Percentiles rank a stretch among this genome's conserved stretches.
Evolutionary conservation across 805 yeast genomes (phyloP).

Genomic region (Yamadazyma scolyti): DNA sequence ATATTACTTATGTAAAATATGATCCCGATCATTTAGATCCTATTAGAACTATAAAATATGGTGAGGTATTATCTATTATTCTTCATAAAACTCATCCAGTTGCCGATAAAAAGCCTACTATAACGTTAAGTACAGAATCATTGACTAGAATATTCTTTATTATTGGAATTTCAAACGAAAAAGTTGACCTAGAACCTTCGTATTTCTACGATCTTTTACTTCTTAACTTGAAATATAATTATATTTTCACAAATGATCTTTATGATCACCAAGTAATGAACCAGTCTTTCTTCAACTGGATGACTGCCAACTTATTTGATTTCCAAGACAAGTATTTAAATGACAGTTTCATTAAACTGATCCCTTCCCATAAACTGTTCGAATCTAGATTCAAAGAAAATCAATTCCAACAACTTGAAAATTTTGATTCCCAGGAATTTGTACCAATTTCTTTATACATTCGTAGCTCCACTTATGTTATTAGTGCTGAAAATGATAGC

Average conservation of each 20-base stretch:
- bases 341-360: conserved; percentile 3
- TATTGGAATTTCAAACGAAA: conserved; percentile 19
- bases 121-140: conserved; percentile 24
- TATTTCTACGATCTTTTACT: conserved; percentile 6
- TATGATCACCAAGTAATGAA: conserved; percentile 17
- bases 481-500: conserved; percentile 3
- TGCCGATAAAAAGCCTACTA: conserved; percentile 12
- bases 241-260: conserved; percentile 18
- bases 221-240: conserved; percentile 12
- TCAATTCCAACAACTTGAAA: conserved; percentile 2
- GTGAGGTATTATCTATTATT: conserved; percentile 5
- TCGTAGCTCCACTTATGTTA: conserved; percentile 6
- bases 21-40: background rate
- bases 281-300: conserved; percentile 31
- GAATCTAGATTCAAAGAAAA: conserved; percentile 4
- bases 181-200: background rate
- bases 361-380: conserved; percentile 2
- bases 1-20: conserved; percentile 10
- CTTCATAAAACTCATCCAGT: conserved; percentile 9
- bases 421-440: conserved; percentile 10
- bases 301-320: conserved; percentile 12
- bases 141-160: conserved; percentile 21
- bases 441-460: conserved; percentile 13
- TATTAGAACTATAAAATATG: conserved; percentile 2
- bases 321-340: conserved; percentile 9